phyloP scores from a whole-genome alignment of 768 basidiomycete species.

The Aureoboletus auriporus region DNA sequence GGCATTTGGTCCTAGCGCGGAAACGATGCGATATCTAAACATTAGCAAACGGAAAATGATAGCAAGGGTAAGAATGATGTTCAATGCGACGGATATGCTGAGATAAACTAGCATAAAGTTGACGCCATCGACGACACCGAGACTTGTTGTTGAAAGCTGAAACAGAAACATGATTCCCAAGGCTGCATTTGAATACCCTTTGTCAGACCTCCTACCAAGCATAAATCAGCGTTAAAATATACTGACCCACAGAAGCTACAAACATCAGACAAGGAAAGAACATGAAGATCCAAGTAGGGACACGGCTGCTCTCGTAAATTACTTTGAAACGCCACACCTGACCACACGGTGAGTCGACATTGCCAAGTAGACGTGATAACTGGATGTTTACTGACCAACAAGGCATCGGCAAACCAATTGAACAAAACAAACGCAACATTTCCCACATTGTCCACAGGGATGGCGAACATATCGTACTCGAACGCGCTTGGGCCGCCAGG shows the following conservation, averaged over 20 bases:
- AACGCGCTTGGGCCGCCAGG: slow-evolving; percentile 29
- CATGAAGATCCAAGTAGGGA: slow-evolving; percentile 11
- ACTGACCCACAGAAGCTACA: slow-evolving; percentile 6
- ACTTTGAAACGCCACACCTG: too few relatives aligned
- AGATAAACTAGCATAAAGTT: slow-evolving; percentile 24
- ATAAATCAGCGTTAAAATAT: too few relatives aligned
- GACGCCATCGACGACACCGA: slow-evolving; percentile 1
- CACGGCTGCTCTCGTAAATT: too few relatives aligned
- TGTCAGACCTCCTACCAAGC: background rate
- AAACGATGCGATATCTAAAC: slow-evolving; percentile 11
- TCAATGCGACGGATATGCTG: slow-evolving; percentile 26
- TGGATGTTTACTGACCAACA: slow-evolving; percentile 12
- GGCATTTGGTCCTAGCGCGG: slow-evolving; percentile 19
- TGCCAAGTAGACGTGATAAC: too few relatives aligned
- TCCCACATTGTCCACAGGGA: slow-evolving; percentile 14
- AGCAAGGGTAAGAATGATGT: slow-evolving; percentile 29
- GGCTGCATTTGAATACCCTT: background rate
- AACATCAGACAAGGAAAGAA: slow-evolving; percentile 8
- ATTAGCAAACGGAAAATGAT: slow-evolving; percentile 28
- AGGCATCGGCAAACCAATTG: slow-evolving; percentile 14
- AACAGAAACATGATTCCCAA: slow-evolving; percentile 7
- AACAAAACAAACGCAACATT: slow-evolving; percentile 8
- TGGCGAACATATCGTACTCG: slow-evolving; percentile 16
- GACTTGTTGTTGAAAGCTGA: slow-evolving; percentile 10
- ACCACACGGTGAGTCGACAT: too few relatives aligned